phyloP scores from a whole-genome alignment of 2,329 filamentous ascomycete genomes.

The Fusarium pseudonygamai region DNA sequence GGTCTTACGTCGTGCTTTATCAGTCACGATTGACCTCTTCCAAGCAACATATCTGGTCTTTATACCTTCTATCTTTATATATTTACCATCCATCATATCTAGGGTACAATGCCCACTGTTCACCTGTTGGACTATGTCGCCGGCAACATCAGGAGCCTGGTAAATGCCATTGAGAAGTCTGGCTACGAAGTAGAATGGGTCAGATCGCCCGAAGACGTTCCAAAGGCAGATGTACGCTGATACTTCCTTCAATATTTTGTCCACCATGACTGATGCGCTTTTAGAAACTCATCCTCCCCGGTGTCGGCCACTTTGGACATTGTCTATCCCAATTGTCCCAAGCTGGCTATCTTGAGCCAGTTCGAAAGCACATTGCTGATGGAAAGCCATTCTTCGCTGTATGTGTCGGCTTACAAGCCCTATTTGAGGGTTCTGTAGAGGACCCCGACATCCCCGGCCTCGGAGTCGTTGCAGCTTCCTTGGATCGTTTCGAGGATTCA shows the following conservation, averaged over 20 bases:
- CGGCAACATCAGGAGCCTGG: conserved; percentile 93
- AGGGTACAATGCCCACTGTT: conserved; percentile 74
- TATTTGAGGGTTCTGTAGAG: conserved; percentile 89
- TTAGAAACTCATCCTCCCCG: conserved; percentile 92
- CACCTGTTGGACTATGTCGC: conserved; percentile 90
- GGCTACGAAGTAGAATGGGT: conserved; percentile 96
- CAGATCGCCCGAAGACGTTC: conserved; percentile 82
- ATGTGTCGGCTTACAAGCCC: conserved; percentile 90
- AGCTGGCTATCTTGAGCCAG: conserved; percentile 84
- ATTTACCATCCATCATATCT: conserved; percentile 18
- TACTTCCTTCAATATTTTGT: background rate
- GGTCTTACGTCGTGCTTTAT: background rate
- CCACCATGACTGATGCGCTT: conserved; percentile 18
- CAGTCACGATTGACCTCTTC: background rate
- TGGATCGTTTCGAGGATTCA: conserved; percentile 79
- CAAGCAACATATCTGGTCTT: background rate
- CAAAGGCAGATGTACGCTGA: conserved; percentile 78
- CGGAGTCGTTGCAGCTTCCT: conserved; percentile 73
- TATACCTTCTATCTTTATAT: conserved; percentile 5
- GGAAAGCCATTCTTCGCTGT: conserved; percentile 99
- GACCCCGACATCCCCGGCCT: conserved; percentile 77
- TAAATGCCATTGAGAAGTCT: conserved; percentile 96
- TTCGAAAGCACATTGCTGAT: conserved; percentile 81
- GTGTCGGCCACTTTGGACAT: conserved; percentile 97
- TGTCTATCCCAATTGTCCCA: conserved; percentile 85